Base-by-base conservation (phyloP, 805 yeast genomes). In the Hemisphaericaspora nanyangensis region DNA sequence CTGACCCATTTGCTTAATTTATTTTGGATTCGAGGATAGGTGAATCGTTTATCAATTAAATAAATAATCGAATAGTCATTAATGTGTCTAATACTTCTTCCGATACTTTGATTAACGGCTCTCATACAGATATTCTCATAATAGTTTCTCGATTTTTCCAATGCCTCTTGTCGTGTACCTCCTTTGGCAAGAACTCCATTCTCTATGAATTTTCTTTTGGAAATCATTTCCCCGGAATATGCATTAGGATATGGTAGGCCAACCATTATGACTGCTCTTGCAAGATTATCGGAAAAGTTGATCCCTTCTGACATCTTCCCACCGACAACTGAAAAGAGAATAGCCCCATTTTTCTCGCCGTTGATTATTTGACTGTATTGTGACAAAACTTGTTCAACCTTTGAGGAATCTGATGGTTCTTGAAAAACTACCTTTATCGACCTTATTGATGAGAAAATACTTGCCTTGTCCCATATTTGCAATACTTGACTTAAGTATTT, bases 231-330 rank as follows among this genome's bases (percentile, higher is more conserved):
- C 31, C 91, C 95, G 19, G 93, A 81, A 51, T 74, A 76, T 0
- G 83, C 74, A 57, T 89, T 91, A 0, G 98, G 97, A 51, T 75
- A 91, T 2, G 98, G 97, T 29, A 91, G 57, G 0, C 97, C 98
- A 10, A 87, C 68, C 84, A 91, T 82, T 2, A 86, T 65, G 0
- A 91, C 90, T 0, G 86, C 89, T 42, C 97, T 68, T 1, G 96
- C 96, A n/a, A 91, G 62, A 29, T 82, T 79, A 52, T 89, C 91
- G 8, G 90, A 77, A 56, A 91, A 90, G 55, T 90, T 90, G 31
- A 90, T 91, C 5, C 98, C 98, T 58, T 90, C 98, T 0, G 95
- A 86, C 63, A 90, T 70, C 52, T 83, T 83, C 0, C 97, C 98
- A 1, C 96, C 96, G 12, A 91, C 95, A 1, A 91, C 95, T 0